These are phyloP conservation scores for Takakia lepidozioides DNA, from an alignment of 225 moss, liverwort and hornwort genomes.

Conservation along the genomic window DNA sequence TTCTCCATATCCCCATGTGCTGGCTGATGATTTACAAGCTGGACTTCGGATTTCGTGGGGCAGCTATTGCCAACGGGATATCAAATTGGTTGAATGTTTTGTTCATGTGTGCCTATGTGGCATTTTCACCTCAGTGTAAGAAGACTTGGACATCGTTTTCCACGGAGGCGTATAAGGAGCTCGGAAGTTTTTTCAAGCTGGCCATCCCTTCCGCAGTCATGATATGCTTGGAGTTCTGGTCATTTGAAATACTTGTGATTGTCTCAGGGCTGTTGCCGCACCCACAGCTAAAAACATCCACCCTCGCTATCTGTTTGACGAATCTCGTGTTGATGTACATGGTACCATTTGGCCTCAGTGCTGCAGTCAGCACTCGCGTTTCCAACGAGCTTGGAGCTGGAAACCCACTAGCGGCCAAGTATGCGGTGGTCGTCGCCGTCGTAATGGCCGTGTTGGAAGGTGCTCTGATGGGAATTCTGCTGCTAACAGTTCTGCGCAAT, in stretches of 20 bases:
- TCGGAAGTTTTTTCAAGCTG: too few species aligned
- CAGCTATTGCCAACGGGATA: conserved; percentile 37
- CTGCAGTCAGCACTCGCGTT: conserved; percentile 45
- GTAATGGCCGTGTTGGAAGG: conserved; percentile 18
- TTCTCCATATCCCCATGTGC: conserved; percentile 28
- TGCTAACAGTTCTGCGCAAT: conserved; percentile 11
- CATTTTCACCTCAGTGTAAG: conserved; percentile 16
- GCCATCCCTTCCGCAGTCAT: too few species aligned
- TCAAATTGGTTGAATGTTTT: conserved; percentile 43
- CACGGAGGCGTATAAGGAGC: conserved; percentile 13
- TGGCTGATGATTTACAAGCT: conserved; percentile 20
- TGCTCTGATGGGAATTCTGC: not conserved
- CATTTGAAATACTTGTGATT: conserved; percentile 36
- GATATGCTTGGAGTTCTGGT: too few species aligned
- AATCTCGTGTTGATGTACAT: conserved; percentile 35
- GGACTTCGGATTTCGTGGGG: conserved; percentile 25
- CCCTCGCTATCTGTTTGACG: conserved; percentile 30
- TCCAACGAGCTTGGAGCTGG: conserved; percentile 58
- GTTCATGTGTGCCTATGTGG: conserved; percentile 23
- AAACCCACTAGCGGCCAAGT: too few species aligned
- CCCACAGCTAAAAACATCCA: conserved; percentile 36
- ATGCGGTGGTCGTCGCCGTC: too few species aligned
- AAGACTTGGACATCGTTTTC: conserved; percentile 9
- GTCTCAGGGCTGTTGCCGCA: conserved; percentile 39
- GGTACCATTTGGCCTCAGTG: conserved; percentile 40